These are phyloP conservation scores for Amanita thiersii DNA, from an alignment of 768 basidiomycete genomes.

Conservation along the genomic window DNA sequence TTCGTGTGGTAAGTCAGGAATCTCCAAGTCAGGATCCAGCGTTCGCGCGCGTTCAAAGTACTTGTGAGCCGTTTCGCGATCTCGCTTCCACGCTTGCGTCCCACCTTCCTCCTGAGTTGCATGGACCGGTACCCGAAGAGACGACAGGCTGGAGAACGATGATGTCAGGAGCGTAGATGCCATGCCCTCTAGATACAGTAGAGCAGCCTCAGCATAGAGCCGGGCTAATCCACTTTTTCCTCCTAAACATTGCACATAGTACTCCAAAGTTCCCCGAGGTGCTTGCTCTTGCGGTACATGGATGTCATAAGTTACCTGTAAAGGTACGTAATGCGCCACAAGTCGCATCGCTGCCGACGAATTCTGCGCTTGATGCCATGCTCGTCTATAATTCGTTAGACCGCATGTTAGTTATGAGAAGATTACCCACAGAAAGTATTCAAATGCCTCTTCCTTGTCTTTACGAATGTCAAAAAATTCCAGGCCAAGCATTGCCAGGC, in stretches of 20 bases:
- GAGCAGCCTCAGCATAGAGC: constrained; percentile 71
- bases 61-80: constrained; percentile 59
- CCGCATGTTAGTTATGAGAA: not conserved
- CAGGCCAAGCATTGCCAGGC: constrained; percentile 61
- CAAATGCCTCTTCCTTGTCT: constrained; percentile 71
- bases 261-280: constrained; percentile 43
- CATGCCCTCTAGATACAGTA: constrained; percentile 76
- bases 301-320: constrained; percentile 35
- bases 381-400: constrained; percentile 40
- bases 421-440: constrained; percentile 63
- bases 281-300: constrained; percentile 27
- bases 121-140: constrained; percentile 57
- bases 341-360: constrained; percentile 75
- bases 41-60: constrained; percentile 66
- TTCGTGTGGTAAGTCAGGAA: constrained; percentile 56
- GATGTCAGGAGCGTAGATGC: constrained; percentile 64
- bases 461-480: constrained; percentile 71
- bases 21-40: constrained; percentile 56
- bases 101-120: constrained; percentile 46
- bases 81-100: constrained; percentile 66
- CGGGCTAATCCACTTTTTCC: constrained; percentile 61
- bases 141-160: constrained; percentile 71
- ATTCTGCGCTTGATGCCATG: constrained; percentile 72
- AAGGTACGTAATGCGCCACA: constrained; percentile 63
- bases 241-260: constrained; percentile 62